Conservation (phyloP, 2,329 filamentous ascomycete genomes). For the Botrytis elliptica region DNA sequence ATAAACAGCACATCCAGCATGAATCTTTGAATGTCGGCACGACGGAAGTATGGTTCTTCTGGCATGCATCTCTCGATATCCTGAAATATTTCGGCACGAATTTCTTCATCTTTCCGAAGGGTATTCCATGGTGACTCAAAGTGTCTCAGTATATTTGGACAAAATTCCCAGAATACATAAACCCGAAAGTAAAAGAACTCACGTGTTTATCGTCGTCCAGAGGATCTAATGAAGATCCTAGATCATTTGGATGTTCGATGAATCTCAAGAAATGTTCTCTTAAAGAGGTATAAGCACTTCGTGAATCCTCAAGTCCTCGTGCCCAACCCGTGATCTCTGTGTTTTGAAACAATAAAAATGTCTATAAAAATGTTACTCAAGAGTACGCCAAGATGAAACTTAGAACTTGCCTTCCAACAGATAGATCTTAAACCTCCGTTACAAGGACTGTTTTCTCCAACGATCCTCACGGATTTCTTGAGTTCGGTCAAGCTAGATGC, state of each 20-base stretch:
- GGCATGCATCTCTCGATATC: constrained; percentile 90
- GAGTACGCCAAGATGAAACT: neutral
- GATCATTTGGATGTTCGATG: constrained; percentile 79
- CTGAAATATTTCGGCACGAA: constrained; percentile 86
- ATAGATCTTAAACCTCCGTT: constrained; percentile 75
- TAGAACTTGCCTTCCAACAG: constrained; percentile 75
- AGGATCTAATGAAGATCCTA: constrained; percentile 75
- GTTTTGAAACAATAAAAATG: constrained; percentile 75
- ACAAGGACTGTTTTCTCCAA: constrained; percentile 61
- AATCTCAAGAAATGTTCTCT: constrained; percentile 75
- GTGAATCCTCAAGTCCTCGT: constrained; percentile 62
- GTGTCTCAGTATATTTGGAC: constrained; percentile 44
- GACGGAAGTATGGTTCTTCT: constrained; percentile 86
- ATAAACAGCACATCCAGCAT: constrained; percentile 90
- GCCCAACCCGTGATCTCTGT: constrained; percentile 67
- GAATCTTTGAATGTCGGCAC: constrained; percentile 72
- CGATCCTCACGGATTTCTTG: constrained; percentile 61
- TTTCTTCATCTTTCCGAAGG: constrained; percentile 78
- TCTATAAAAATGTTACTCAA: constrained; percentile 46
- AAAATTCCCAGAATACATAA: neutral
- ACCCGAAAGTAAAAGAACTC: constrained; percentile 29
- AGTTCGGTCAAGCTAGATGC: constrained; percentile 59
- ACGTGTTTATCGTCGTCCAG: constrained; percentile 74
- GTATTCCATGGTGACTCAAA: constrained; percentile 84
- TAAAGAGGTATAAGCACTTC: constrained; percentile 71